phyloP scores from a whole-genome alignment of 2,329 filamentous ascomycete species.

The Pseudogymnoascus sp. region DNA sequence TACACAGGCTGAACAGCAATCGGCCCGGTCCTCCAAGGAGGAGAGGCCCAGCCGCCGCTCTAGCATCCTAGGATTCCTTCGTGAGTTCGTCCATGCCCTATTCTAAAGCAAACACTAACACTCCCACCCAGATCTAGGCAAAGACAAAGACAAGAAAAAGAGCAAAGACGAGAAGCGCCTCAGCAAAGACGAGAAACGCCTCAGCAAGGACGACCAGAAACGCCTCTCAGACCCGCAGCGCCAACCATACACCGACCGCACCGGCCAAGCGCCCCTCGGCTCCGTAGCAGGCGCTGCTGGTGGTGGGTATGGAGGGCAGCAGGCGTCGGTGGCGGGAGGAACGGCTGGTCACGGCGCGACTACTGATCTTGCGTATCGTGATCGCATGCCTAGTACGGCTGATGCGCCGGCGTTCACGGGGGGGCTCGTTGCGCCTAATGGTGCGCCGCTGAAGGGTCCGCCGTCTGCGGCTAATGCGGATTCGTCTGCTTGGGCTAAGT shows the following conservation, averaged over 20 bases:
- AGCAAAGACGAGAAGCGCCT: not conserved
- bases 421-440: not conserved
- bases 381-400: not conserved
- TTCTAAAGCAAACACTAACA: not conserved
- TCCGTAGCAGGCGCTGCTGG: slow-evolving; percentile 18
- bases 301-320: slow-evolving; percentile 10
- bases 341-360: not conserved
- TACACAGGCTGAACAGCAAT: slow-evolving; percentile 13
- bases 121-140: slow-evolving; percentile 16
- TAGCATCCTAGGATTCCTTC: slow-evolving; percentile 20
- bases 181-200: slow-evolving; percentile 10
- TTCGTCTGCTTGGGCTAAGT: not conserved
- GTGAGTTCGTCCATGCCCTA: slow-evolving; percentile 13
- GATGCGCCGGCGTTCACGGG: not conserved
- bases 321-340: not conserved
- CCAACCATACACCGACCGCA: not conserved
- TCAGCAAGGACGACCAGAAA: slow-evolving; percentile 11
- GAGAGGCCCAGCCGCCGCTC: slow-evolving; percentile 13
- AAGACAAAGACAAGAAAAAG: slow-evolving; percentile 20
- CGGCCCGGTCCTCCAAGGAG: slow-evolving; percentile 10
- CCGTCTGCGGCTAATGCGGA: not conserved
- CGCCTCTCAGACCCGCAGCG: not conserved
- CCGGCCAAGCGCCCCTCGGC: slow-evolving; percentile 15
- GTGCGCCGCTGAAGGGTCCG: not conserved
- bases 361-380: not conserved